Conservation (phyloP, 805 yeast species). For the Wickerhamomyces silvicola region DNA sequence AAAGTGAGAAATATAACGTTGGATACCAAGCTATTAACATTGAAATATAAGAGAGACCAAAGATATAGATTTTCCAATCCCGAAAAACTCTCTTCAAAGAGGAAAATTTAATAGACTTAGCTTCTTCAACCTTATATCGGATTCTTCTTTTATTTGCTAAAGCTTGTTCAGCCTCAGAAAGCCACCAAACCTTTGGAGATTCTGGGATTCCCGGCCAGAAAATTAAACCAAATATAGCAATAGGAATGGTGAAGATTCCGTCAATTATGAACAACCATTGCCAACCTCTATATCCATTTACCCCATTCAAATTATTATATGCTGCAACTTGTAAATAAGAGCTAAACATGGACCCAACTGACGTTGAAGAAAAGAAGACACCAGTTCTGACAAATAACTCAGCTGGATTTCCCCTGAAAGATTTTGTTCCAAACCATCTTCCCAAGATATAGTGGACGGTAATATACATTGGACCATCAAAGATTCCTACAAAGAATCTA, state of each 20-base stretch:
- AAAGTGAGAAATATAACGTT: background rate
- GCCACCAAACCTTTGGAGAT: background rate
- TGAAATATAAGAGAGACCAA: background rate
- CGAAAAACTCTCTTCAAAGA: background rate
- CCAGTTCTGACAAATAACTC: background rate
- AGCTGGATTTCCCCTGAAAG: background rate
- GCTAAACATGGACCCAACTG: background rate
- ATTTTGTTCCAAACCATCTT: constrained; percentile 1
- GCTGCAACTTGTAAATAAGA: constrained; percentile 1
- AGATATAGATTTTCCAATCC: background rate
- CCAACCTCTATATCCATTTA: constrained; percentile 55
- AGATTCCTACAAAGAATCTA: constrained; percentile 56
- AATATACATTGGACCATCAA: constrained; percentile 55
- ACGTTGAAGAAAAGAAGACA: background rate
- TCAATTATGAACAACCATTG: constrained; percentile 70
- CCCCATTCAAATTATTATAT: constrained; percentile 37
- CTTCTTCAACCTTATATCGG: background rate
- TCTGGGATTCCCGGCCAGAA: background rate
- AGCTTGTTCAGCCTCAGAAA: background rate
- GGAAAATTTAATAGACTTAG: background rate
- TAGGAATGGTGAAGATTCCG: constrained; percentile 49
- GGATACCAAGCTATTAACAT: constrained; percentile 1
- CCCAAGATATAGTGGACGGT: constrained; percentile 27
- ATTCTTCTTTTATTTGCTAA: background rate
- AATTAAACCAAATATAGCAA: constrained; percentile 46